Conservation (phyloP, 768 basidiomycete species). For the Boletus fagicola region DNA sequence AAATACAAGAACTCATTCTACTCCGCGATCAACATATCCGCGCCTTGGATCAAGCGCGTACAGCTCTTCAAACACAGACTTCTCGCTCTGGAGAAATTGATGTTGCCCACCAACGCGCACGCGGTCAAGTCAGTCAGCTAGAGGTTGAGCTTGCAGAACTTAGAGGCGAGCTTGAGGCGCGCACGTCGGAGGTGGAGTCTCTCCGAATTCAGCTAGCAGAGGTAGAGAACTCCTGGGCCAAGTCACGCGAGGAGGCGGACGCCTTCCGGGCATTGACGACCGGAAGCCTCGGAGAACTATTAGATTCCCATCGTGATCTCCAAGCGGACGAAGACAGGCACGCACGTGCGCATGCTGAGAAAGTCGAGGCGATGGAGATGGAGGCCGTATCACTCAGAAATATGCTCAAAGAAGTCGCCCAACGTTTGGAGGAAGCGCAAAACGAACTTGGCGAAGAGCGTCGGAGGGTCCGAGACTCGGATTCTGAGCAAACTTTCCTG, state of each 20-base stretch:
- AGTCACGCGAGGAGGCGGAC: conserved; percentile 92
- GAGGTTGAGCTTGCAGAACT: conserved; percentile 78
- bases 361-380: conserved; percentile 73
- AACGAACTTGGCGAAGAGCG: conserved; percentile 66
- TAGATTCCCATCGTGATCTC: conserved; percentile 85
- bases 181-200: conserved; percentile 70
- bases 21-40: conserved; percentile 84
- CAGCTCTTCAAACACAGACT: conserved; percentile 73
- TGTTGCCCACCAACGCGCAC: conserved; percentile 63
- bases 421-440: conserved; percentile 68
- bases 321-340: conserved; percentile 80
- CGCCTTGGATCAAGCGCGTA: conserved; percentile 81
- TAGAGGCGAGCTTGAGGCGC: conserved; percentile 76
- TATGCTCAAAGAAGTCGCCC: conserved; percentile 76
- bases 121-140: conserved; percentile 64
- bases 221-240: conserved; percentile 87
- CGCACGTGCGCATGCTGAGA: conserved; percentile 75
- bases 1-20: conserved; percentile 67
- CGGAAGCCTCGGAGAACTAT: conserved; percentile 76
- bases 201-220: conserved; percentile 66
- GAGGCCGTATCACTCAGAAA: conserved; percentile 74
- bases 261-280: conserved; percentile 85
- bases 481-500: conserved; percentile 60
- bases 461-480: conserved; percentile 57
- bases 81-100: conserved; percentile 79